Evolutionary conservation across 306 rosid species (phyloP).

Genomic region (Trifolium dubium): DNA sequence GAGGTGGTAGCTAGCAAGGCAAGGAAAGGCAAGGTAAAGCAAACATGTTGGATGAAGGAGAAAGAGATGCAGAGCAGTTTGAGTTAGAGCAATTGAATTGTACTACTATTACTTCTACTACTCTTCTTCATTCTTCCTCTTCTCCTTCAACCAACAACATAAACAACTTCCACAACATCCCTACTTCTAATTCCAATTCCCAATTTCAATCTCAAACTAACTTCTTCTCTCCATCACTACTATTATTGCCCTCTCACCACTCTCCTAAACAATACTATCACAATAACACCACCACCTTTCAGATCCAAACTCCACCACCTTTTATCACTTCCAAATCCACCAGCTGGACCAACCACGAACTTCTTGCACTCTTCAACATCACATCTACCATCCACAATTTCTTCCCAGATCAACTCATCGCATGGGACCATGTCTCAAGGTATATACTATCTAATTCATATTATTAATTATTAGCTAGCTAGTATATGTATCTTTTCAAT

Average conservation of each 20-base stretch:
- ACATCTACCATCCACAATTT: slow-evolving; percentile 81
- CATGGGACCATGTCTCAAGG: slow-evolving; percentile 95
- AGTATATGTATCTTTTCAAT: too few species aligned
- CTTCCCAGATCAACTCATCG: slow-evolving; percentile 70
- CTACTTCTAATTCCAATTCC: background rate
- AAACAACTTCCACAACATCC: background rate
- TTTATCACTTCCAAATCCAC: slow-evolving; percentile 39
- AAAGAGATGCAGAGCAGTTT: background rate
- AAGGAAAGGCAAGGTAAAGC: background rate
- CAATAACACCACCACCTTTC: slow-evolving; percentile 20
- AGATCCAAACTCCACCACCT: slow-evolving; percentile 33
- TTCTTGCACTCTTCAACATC: slow-evolving; percentile 76
- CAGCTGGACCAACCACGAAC: slow-evolving; percentile 68
- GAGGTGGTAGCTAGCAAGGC: background rate
- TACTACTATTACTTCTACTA: background rate
- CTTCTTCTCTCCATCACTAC: slow-evolving; percentile 42
- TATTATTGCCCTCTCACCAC: slow-evolving; percentile 32
- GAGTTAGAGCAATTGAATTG: background rate
- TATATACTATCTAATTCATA: background rate
- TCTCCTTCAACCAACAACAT: background rate
- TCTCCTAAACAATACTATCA: slow-evolving; percentile 31
- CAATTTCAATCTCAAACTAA: slow-evolving; percentile 26
- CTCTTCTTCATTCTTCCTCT: background rate
- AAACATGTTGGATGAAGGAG: slow-evolving; percentile 8
- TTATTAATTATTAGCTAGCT: too few species aligned